Base-by-base conservation (phyloP, 2,329 filamentous ascomycete species). In the Monosporascus sp. region DNA sequence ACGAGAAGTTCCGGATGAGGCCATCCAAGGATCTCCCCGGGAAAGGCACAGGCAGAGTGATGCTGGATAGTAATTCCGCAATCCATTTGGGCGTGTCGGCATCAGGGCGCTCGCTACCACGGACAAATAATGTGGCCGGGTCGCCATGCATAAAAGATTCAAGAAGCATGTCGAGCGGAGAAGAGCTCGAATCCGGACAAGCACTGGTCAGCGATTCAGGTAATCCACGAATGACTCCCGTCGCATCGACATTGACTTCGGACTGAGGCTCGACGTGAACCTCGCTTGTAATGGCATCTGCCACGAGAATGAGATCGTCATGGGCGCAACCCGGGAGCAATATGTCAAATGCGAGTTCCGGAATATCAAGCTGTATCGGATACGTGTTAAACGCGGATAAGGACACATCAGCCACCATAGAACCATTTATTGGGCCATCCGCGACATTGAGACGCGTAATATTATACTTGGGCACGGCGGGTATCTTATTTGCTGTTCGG, bases 21-120 rank as follows among this genome's bases (percentile, higher is more conserved):
- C 88, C 85, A 59, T 91, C 90, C 62, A 97, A 86, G 0, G 86
- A 86, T 54, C 86, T 83, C 5, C 90, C 90, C 0, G 90, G 89
- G 57, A 97, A 88, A 6, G 90, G 88, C 7, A 97, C 76, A 3
- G 92, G 91, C 1, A 97, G 78, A 0, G 87, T 92, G 50, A 97
- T 82, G 60, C 88, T 90, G 46, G 86, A 85, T 38, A 97, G 75
- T 22, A 99, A 78, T 50, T 92, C 84, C 15, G 82, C 81, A 48
- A 97, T 80, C 94, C 94, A 99, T 46, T 78, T 76, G 1, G 94
- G 94, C 0, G 90, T 89, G 36, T 85, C 77, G 1, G 80, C 75
- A 18, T 79, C 79, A 3, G 86, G 82, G 25, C 83, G 76, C 56
- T 84, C 80, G 52, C 88, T 88, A 25, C 93, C 94, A 49, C 88